Percentiles rank a stretch among this genome's conserved stretches.
phyloP scores from a whole-genome alignment of 2,329 filamentous ascomycete genomes.

The Emmonsia crescens region DNA sequence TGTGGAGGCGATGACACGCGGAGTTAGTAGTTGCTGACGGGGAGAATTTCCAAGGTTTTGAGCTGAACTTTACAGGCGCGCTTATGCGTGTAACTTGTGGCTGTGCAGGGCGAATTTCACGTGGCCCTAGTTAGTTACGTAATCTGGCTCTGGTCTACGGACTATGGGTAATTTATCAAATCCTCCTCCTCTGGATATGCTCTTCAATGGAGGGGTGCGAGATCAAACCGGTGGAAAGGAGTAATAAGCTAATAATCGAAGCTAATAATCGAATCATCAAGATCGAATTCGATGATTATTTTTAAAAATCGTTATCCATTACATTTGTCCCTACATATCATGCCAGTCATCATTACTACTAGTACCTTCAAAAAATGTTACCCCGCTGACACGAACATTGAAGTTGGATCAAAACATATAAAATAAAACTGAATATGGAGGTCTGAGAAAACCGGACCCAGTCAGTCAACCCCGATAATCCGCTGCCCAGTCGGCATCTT shows the following conservation, averaged over 20 bases:
- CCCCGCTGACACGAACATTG: background rate
- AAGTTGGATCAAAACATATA: background rate
- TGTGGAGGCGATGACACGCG: background rate
- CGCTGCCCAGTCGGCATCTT: slow-evolving; percentile 37
- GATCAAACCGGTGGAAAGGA: no score
- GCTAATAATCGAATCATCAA: no score
- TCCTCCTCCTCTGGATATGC: no score
- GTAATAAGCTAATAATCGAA: no score
- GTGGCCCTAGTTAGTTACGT: background rate
- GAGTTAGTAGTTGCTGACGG: background rate
- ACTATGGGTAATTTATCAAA: no score
- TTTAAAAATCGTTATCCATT: no score
- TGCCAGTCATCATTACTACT: no score
- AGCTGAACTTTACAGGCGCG: background rate
- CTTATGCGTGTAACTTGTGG: background rate
- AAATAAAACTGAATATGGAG: background rate
- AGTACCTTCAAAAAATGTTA: background rate
- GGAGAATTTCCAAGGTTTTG: background rate
- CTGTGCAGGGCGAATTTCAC: background rate
- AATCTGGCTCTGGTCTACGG: no score
- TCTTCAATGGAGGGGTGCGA: no score
- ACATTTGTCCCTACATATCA: no score
- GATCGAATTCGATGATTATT: background rate
- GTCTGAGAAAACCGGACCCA: background rate
- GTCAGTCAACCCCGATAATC: slow-evolving; percentile 7